A percentile compares a stretch with the other conserved stretches of the same genome.
phyloP scores from a whole-genome alignment of 371 early-diverging fungal species.

The Circinella umbellata region DNA sequence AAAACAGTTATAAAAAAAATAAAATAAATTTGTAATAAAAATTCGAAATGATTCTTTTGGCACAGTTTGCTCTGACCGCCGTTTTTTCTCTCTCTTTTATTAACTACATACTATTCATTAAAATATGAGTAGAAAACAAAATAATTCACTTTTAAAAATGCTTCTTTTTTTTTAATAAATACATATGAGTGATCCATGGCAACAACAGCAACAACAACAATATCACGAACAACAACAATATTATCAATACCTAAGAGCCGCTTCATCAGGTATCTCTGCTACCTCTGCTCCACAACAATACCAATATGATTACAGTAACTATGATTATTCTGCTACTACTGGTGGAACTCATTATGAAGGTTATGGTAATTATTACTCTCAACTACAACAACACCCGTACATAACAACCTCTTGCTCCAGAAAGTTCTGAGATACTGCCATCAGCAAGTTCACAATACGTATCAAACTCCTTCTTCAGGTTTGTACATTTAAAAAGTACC shows the following conservation, averaged over 20 bases:
- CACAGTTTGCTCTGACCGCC: no score
- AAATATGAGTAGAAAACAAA: no score
- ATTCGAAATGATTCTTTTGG: no score
- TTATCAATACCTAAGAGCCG: slow-evolving; percentile 25
- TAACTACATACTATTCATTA: no score
- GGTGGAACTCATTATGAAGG: slow-evolving; percentile 11
- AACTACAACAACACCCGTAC: slow-evolving; percentile 19
- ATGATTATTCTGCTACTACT: slow-evolving; percentile 9
- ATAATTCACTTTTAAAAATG: no score
- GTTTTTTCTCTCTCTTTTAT: no score
- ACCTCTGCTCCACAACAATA: neutral
- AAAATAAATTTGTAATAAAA: neutral
- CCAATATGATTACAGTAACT: slow-evolving; percentile 24
- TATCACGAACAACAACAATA: no score
- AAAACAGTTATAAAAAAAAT: neutral
- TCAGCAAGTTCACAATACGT: slow-evolving; percentile 15
- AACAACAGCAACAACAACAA: no score
- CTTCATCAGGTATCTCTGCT: slow-evolving; percentile 7
- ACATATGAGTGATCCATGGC: no score
- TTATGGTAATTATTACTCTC: slow-evolving; percentile 19
- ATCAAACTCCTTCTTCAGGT: slow-evolving; percentile 3
- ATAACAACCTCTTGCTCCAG: neutral
- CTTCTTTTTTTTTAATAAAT: no score
- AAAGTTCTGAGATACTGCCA: slow-evolving; percentile 5
- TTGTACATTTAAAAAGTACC: neutral